Percentiles rank a stretch among this genome's conserved stretches.
Evolutionary conservation across 2,329 filamentous ascomycete genomes (phyloP).

Genomic region (Dendryphion nanum): DNA sequence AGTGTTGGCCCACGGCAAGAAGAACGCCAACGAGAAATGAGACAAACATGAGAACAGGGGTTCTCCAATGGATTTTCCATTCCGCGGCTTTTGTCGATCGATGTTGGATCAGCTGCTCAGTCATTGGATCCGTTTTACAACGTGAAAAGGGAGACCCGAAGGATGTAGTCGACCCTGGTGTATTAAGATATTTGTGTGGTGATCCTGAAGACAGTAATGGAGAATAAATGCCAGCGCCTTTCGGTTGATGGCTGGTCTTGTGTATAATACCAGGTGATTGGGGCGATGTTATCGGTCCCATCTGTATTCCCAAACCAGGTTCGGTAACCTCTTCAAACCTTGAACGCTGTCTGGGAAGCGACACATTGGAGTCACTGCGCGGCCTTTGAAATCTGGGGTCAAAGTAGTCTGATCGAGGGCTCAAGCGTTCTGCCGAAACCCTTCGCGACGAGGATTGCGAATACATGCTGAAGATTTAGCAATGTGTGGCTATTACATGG

Average conservation of each 20-base stretch:
- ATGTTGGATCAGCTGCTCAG: conserved; percentile 1
- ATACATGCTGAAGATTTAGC: too few species aligned
- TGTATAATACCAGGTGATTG: background rate
- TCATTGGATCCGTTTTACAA: background rate
- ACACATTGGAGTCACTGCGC: too few species aligned
- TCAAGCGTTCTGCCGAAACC: too few species aligned
- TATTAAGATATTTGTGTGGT: background rate
- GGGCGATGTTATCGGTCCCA: conserved; percentile 1
- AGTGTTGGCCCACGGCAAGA: conserved; percentile 32
- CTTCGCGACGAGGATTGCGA: too few species aligned
- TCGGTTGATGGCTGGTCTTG: background rate
- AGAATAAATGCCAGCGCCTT: background rate
- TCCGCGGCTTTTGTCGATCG: conserved; percentile 6
- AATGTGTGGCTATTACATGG: too few species aligned
- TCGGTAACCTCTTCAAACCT: background rate
- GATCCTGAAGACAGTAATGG: background rate
- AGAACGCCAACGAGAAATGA: conserved; percentile 28
- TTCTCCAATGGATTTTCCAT: conserved; percentile 40
- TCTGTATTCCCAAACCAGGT: background rate
- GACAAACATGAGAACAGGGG: conserved; percentile 23
- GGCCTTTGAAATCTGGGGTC: too few species aligned
- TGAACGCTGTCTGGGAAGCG: too few species aligned
- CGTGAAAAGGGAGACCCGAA: conserved; percentile 1
- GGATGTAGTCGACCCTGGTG: background rate
- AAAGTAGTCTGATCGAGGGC: too few species aligned